Evolutionary conservation across 768 basidiomycete species (phyloP).

Genomic region (Trametes sanguinea): DNA sequence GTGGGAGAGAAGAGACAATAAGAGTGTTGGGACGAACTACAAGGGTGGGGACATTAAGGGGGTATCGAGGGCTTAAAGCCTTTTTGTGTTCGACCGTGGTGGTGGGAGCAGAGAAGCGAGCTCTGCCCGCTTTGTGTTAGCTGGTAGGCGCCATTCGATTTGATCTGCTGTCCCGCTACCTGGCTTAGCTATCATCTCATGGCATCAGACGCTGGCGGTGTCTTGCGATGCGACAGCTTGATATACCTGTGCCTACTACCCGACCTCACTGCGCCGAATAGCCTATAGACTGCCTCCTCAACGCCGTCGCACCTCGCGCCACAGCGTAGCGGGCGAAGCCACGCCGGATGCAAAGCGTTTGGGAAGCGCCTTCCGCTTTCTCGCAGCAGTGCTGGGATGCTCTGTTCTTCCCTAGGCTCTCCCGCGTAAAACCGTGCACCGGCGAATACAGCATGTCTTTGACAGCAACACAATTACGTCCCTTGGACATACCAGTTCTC

Average conservation of each 20-base stretch:
- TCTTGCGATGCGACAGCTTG: neutral
- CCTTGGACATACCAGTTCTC: neutral
- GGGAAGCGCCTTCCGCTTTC: neutral
- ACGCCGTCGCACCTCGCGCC: neutral
- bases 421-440: conserved; percentile 2
- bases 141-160: neutral
- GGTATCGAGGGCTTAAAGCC: conserved; percentile 23
- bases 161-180: neutral
- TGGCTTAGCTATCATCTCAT: neutral
- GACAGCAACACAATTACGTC: conserved; percentile 9
- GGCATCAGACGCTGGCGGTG: conserved; percentile 7
- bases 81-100: conserved; percentile 12
- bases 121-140: conserved; percentile 5
- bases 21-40: neutral
- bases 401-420: neutral
- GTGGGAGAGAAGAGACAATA: neutral
- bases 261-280: neutral
- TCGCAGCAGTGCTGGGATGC: conserved; percentile 6
- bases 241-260: conserved; percentile 15
- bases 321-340: too few relatives aligned
- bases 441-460: neutral
- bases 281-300: neutral
- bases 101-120: conserved; percentile 8
- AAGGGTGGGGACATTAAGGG: conserved; percentile 17
- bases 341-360: too few relatives aligned